Base-by-base conservation (phyloP, 352 stramenopile species). In the Globisporangium orthogonon region DNA sequence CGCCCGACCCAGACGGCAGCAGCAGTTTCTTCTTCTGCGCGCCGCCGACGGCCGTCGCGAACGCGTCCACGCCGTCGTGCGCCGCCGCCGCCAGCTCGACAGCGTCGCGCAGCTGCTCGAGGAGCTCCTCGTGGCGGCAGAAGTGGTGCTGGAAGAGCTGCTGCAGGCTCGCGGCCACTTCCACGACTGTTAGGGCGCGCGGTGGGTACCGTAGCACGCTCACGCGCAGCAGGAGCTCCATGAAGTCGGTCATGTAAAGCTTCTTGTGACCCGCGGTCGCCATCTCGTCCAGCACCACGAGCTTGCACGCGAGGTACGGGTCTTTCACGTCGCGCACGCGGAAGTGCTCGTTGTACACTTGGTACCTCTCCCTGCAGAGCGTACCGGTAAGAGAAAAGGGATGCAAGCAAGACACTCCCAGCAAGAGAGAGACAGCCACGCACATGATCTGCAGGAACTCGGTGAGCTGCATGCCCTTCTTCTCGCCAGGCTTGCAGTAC, bases 201-300 rank as follows among this genome's bases (percentile, higher is more conserved):
- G 76, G 69, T 11, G 81, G 81, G 41, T 89, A 89, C 58, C 81
- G 78, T 37, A 87, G 61, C 37, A 79, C 60, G 35, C 69, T 73
- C 31, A 89, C 62, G 15, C 81, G 81, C 58, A 89, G 55, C 17
- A 89, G 61, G 3, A 91, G 65, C 67, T 91, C 81, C 74, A 91
- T 88, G 31, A 91, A 91, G 47, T 91, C 81, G 15, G 76, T 87
- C 35, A 89, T 64, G 50, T 72, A 86, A 14, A 91, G 69, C 50
- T 89, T 86, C 60, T 89, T 89, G 65, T 89, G 77, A 28, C 75
- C 74, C 1, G 73, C 59, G 2, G 75, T 86, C 10, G 74, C 70
- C 78, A 91, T 91, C 56, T 91, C 81, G 65, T 91, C 78, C 61
- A 89, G 60, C 33, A 89, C 74, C 1, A 87, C 63, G 33, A 91